Base-by-base conservation (phyloP, 768 basidiomycete species). In the Pleurotus cornucopiae region DNA sequence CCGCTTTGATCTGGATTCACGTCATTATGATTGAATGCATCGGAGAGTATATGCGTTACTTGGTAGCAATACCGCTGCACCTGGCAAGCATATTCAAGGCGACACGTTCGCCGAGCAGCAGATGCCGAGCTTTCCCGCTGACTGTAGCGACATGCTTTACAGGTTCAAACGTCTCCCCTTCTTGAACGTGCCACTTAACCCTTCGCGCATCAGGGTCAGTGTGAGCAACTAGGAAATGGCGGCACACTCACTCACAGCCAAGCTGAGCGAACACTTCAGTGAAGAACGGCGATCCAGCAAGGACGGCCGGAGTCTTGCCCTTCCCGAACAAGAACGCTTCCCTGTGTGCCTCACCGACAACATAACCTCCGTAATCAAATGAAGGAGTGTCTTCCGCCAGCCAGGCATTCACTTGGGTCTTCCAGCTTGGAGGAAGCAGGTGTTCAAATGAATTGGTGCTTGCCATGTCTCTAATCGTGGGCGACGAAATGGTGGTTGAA, bases 271-370 rank as follows among this genome's bases (percentile, higher is more conserved):
- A 98, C 56, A 98, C 83, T 71, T 98, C 93, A 37, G 89, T 88
- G 64, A 98, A 91, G 73, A 99, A 98, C 0, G 96, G 97, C 6
- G 87, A 89, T 51, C 97, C 97, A 9, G 97, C 97, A 6, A 99
- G 81, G 23, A 98, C 87, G 20, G 84, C 83, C 14, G 79, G 62
- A 55, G 84, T 78, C 51, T 84, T 83, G 57, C 92, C 93, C 74
- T 99, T 98, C 48, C 94, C 96, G 62, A 93, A 80, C 14, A 98
- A 81, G 66, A 86, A 88, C 5, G 97, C 97, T 67, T 90, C 86
- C 41, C 93, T 85, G 38, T 81, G 73, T 5, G 81, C 88, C 66
- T 98, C 95, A 12, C 96, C 96, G 6, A 99, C 96, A 47, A 98
- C 93, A 65, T 89, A 96, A 2, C 96, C 96, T 39, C 90, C 95